A percentile compares a stretch with the other conserved stretches of the same genome.
These are phyloP conservation scores for Xanthoparmelia taractica DNA, from an alignment of 495 filamentous ascomycete genomes.

Conservation along the genomic window DNA sequence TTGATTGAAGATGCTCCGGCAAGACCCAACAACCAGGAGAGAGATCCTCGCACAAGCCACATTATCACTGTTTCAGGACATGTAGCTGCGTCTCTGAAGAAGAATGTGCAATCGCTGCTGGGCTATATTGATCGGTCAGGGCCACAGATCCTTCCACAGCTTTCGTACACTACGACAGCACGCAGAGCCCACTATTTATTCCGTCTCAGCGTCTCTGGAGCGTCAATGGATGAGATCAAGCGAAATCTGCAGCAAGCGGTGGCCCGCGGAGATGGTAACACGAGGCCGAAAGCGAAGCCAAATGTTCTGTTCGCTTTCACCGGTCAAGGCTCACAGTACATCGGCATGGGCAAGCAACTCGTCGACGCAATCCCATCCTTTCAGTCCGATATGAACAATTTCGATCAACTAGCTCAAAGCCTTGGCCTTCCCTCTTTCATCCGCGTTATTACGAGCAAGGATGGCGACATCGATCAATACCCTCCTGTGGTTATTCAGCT, in stretches of 20 bases:
- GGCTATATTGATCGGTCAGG: too few species aligned
- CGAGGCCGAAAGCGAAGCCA: not conserved
- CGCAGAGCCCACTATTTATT: not conserved
- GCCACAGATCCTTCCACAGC: not conserved
- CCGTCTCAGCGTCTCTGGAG: not conserved
- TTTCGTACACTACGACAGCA: not conserved
- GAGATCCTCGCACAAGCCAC: too few species aligned
- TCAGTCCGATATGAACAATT: conserved; percentile 29
- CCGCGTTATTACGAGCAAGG: not conserved
- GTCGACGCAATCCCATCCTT: conserved; percentile 58
- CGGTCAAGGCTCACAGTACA: conserved; percentile 40
- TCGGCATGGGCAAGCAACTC: conserved; percentile 63
- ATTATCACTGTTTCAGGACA: too few species aligned
- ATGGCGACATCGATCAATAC: conserved; percentile 26
- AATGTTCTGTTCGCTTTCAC: conserved; percentile 20
- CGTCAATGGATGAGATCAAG: not conserved
- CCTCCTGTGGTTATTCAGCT: conserved; percentile 73
- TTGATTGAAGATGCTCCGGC: conserved; percentile 46
- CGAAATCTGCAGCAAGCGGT: not conserved
- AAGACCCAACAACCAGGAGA: too few species aligned
- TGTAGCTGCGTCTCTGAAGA: too few species aligned
- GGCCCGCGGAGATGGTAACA: too few species aligned
- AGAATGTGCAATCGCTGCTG: too few species aligned
- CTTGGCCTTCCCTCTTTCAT: not conserved
- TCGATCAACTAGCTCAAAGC: not conserved